A percentile compares a stretch with the other conserved stretches of the same genome.
phyloP scores from a whole-genome alignment of 1,284 basidiomycete species.

The Tranzscheliella williamsii region DNA sequence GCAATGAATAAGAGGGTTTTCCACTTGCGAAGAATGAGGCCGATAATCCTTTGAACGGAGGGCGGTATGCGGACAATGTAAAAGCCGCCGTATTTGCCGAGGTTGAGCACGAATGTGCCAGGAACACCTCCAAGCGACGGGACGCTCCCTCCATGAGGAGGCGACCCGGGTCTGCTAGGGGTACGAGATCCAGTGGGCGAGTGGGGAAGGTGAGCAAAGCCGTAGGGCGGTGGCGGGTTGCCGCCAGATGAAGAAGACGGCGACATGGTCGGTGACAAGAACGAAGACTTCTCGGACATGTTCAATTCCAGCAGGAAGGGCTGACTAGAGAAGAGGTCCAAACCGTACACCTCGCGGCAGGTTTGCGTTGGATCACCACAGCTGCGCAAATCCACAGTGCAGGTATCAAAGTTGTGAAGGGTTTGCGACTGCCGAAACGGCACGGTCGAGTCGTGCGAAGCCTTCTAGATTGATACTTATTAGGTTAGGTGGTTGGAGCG shows the following conservation, averaged over 20 bases:
- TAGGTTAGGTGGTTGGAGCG: no score
- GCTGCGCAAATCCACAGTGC: no score
- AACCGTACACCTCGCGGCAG: no score
- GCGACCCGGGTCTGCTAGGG: slow-evolving; percentile 43
- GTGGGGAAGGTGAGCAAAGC: slow-evolving; percentile 49
- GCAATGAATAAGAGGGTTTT: slow-evolving; percentile 53
- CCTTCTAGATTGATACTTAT: no score
- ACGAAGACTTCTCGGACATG: slow-evolving; percentile 42
- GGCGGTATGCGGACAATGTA: slow-evolving; percentile 47
- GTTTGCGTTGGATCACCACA: no score
- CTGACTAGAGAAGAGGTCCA: no score
- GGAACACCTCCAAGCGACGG: slow-evolving; percentile 37
- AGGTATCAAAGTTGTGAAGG: no score
- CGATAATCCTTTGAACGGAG: slow-evolving; percentile 35
- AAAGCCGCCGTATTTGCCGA: slow-evolving; percentile 52
- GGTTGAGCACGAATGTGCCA: slow-evolving; percentile 49
- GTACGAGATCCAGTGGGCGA: slow-evolving; percentile 47
- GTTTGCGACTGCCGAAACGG: no score
- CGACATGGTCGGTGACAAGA: slow-evolving; percentile 46
- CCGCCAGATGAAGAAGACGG: slow-evolving; percentile 47
- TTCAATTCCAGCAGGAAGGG: slow-evolving; percentile 10
- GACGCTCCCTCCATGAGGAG: slow-evolving; percentile 50
- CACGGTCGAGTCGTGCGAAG: no score
- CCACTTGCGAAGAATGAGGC: slow-evolving; percentile 50
- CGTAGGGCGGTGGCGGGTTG: slow-evolving; percentile 51